Conservation (phyloP, 2,329 filamentous ascomycete species). For the Exophiala calicioides region DNA sequence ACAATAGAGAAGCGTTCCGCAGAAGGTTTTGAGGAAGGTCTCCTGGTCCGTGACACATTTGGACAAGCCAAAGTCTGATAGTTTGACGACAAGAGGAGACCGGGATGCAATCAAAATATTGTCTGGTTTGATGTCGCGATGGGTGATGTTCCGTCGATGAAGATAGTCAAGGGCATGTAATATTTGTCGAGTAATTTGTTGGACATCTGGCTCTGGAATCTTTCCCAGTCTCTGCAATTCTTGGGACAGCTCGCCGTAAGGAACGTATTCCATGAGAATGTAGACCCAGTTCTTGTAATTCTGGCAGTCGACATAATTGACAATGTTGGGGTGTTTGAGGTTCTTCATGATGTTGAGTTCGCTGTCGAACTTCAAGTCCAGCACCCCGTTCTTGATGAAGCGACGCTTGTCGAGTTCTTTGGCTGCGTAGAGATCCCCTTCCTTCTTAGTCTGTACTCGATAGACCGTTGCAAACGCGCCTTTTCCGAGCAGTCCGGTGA, state of each 20-base stretch:
- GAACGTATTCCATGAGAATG: conserved; percentile 95
- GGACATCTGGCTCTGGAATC: conserved; percentile 69
- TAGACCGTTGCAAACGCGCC: conserved; percentile 95
- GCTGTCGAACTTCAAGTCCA: conserved; percentile 91
- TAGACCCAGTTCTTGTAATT: conserved; percentile 80
- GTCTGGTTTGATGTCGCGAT: conserved; percentile 98
- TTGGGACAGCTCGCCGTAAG: conserved; percentile 77
- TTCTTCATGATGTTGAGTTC: conserved; percentile 95
- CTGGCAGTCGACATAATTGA: conserved; percentile 85
- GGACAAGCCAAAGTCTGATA: conserved; percentile 94
- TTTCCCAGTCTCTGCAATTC: conserved; percentile 63
- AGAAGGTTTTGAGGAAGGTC: conserved; percentile 94
- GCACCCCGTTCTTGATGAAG: conserved; percentile 87
- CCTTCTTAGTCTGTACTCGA: conserved; percentile 80
- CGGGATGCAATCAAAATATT: conserved; percentile 83
- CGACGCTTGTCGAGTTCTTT: conserved; percentile 93
- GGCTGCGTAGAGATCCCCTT: conserved; percentile 81
- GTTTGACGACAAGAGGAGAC: conserved; percentile 77
- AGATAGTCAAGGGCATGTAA: conserved; percentile 82
- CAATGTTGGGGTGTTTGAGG: conserved; percentile 83
- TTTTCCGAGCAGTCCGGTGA: conserved; percentile 78
- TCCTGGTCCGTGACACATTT: conserved; percentile 90
- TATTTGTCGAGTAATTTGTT: conserved; percentile 67
- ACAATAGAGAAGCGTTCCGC: conserved; percentile 92
- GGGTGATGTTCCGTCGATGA: conserved; percentile 84